Conservation (phyloP, 2,329 filamentous ascomycete genomes). For the Blastomyces emzantsi region DNA sequence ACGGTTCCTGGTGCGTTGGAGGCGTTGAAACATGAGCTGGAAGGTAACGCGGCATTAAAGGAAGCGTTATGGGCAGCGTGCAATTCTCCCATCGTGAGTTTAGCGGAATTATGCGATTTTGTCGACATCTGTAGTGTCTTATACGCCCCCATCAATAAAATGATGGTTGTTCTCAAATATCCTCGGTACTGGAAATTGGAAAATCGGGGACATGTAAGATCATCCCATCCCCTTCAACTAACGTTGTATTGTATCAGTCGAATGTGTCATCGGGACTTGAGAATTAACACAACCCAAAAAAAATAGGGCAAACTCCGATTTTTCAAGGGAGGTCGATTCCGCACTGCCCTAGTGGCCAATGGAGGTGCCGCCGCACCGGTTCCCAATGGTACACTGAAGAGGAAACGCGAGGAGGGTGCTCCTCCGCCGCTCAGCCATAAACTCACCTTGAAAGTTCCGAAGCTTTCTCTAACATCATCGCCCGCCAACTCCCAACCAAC, state of each 20-base stretch:
- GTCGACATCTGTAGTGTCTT: slow-evolving; percentile 50
- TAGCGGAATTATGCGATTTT: slow-evolving; percentile 48
- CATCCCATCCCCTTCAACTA: not conserved
- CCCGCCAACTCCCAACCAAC: slow-evolving; percentile 18
- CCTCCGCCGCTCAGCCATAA: slow-evolving; percentile 27
- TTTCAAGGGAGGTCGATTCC: slow-evolving; percentile 30
- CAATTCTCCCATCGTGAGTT: slow-evolving; percentile 41
- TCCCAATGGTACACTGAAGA: slow-evolving; percentile 22
- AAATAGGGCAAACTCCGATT: slow-evolving; percentile 38
- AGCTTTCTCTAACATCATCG: slow-evolving; percentile 24
- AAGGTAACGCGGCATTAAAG: slow-evolving; percentile 41
- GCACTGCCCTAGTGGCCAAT: slow-evolving; percentile 29
- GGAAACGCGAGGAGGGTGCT: slow-evolving; percentile 32
- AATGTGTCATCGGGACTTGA: not conserved
- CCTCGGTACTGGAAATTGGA: slow-evolving; percentile 50
- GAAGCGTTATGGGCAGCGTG: slow-evolving; percentile 50
- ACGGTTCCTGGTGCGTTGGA: slow-evolving; percentile 51
- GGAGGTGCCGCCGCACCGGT: slow-evolving; percentile 20
- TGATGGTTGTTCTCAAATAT: slow-evolving; percentile 43
- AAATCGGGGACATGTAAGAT: slow-evolving; percentile 43
- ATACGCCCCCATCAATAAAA: slow-evolving; percentile 44
- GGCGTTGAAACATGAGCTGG: slow-evolving; percentile 47
- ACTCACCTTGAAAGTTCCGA: slow-evolving; percentile 37
- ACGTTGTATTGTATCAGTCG: not conserved
- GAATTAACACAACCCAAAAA: not conserved